phyloP scores from a whole-genome alignment of 352 stramenopile genomes.

The Phytophthora cryptogea region DNA sequence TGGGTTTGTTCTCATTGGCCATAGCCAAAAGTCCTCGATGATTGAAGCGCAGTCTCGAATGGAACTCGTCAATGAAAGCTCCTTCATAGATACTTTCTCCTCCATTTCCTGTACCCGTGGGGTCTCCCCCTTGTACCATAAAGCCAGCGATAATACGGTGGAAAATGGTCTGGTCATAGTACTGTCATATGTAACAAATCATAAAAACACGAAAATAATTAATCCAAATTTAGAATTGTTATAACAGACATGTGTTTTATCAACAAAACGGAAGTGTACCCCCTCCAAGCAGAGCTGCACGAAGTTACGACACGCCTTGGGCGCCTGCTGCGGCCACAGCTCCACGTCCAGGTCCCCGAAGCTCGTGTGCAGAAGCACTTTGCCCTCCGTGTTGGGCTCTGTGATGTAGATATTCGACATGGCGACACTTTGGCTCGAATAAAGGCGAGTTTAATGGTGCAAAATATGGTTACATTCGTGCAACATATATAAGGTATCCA shows the following conservation, averaged over 20 bases:
- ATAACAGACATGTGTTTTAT: neutral
- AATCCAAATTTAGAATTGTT: constrained; percentile 1
- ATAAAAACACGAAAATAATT: neutral
- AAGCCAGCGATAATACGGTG: constrained; percentile 95
- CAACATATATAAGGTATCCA: constrained; percentile 4
- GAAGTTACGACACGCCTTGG: constrained; percentile 94
- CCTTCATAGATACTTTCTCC: constrained; percentile 79
- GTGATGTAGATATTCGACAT: constrained; percentile 98
- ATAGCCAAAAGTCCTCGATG: constrained; percentile 96
- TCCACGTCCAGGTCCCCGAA: constrained; percentile 98
- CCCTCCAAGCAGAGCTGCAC: constrained; percentile 91
- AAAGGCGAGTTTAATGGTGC: neutral
- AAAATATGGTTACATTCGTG: neutral
- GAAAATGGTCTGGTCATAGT: constrained; percentile 97
- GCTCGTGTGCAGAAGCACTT: constrained; percentile 96
- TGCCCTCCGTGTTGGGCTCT: constrained; percentile 95
- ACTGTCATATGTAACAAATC: constrained; percentile 51
- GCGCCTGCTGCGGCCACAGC: constrained; percentile 97
- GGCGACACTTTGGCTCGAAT: constrained; percentile 3
- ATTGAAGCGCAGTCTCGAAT: constrained; percentile 95
- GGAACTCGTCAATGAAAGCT: constrained; percentile 92
- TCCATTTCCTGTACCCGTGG: constrained; percentile 83
- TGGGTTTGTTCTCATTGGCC: constrained; percentile 88
- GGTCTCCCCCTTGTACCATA: constrained; percentile 96
- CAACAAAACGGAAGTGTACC: constrained; percentile 27